Percentiles rank a stretch among this genome's conserved stretches.
Conservation (phyloP, 768 basidiomycete genomes). For the Termitomyces sp. region DNA sequence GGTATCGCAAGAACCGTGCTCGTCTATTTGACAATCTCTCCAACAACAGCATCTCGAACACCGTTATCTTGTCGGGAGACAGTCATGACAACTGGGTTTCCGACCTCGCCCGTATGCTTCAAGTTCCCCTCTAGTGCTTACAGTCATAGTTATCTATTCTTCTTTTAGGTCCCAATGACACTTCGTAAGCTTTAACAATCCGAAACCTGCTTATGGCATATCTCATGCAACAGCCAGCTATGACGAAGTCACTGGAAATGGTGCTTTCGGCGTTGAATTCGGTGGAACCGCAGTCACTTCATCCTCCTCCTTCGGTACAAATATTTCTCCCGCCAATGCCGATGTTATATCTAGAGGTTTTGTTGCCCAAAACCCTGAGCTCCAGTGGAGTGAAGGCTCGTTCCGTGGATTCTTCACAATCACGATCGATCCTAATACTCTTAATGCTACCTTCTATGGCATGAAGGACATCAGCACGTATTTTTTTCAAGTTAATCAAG, state of each 20-base stretch:
- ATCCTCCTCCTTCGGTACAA: neutral
- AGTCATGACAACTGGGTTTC: neutral
- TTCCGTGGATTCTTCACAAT: slow-evolving; percentile 1
- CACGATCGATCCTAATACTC: neutral
- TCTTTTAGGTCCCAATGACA: neutral
- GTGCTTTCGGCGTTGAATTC: neutral
- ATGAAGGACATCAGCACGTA: neutral
- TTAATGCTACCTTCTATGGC: neutral
- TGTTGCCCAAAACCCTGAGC: neutral
- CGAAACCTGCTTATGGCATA: neutral
- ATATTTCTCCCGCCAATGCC: neutral
- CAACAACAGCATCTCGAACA: neutral
- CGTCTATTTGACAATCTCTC: neutral
- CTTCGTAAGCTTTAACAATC: neutral
- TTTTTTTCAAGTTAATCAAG: neutral
- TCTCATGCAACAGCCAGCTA: neutral
- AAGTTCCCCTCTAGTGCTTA: too few species aligned
- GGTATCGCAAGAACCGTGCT: neutral
- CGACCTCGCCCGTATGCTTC: neutral
- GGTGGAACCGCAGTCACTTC: neutral
- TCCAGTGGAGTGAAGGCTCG: slow-evolving; percentile 1
- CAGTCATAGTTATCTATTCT: neutral
- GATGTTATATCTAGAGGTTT: neutral
- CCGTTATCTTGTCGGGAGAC: neutral
- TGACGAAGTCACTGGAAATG: neutral